Evolutionary conservation across 2,329 filamentous ascomycete species (phyloP), one percentile per base, ranked within the genome.

Genomic region (Nemania sp.): DNA sequence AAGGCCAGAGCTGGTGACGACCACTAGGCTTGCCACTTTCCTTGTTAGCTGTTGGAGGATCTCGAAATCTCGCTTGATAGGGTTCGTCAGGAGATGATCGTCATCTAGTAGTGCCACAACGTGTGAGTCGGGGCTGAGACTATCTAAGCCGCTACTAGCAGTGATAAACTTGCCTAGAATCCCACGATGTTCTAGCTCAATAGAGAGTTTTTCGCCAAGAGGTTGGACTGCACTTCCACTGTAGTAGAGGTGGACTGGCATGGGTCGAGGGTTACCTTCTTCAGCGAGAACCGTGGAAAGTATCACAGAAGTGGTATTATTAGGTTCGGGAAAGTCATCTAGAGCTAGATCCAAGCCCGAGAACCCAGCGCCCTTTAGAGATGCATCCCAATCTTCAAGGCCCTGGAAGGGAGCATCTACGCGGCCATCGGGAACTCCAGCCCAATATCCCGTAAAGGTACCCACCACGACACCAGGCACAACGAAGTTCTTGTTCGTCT

Each of bases 341-440:
- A 77, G 26, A 1, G 70, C 66, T 3, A 76, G 5, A 5, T 76
- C 72, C 0, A 47, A n/a, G 0, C 75, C 75, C 1, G 73, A 73
- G 52, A 77, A 76, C 3, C 74, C 75, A 0, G 68, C 55, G 6
- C 54, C 57, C 2, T 35, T 52, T n/a, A 77, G 47, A 1, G 24
- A 10, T 5, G 2, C 6, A 20, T 76, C 70, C 75, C 75, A 77
- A 1, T 49, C 10, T 20, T 71, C 55, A 5, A 69, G 35, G 22
- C 67, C 55, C 41, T 54, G 3, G 35, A 70, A 70, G 0, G 64
- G 67, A 3, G 41, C 43, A 4, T 70, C 52, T 2, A 35, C 68
- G 62, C 29, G 20, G 2, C 64, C 64, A 27, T 67, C 64, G 0
- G 64, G 41, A 22, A 60, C 35, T 0, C 59, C 68, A n/a, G 22